phyloP scores from a whole-genome alignment of 1,284 basidiomycete species.

The Moniliella sp. region DNA sequence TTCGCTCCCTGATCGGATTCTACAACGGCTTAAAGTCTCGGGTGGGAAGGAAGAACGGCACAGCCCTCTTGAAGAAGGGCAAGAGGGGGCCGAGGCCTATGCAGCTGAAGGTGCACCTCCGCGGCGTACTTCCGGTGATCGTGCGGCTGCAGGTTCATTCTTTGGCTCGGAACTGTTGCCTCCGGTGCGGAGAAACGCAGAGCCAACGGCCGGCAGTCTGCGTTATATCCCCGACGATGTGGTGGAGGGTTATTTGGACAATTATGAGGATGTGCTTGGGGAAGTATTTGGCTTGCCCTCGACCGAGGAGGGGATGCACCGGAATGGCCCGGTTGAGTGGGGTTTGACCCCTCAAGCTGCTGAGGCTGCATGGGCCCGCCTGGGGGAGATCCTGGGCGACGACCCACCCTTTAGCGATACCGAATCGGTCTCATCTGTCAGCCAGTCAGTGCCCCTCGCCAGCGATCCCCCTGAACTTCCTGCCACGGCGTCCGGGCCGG shows the following conservation, averaged over 20 bases:
- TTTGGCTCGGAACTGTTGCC: constrained; percentile 39
- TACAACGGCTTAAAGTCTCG: too few relatives aligned
- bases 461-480: too few relatives aligned
- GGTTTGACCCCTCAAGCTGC: constrained; percentile 14
- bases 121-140: too few relatives aligned
- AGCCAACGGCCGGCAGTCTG: constrained; percentile 26
- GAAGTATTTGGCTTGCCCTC: constrained; percentile 39
- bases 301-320: constrained; percentile 1
- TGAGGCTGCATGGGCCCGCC: constrained; percentile 20
- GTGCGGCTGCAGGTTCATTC: too few relatives aligned
- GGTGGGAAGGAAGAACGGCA: constrained; percentile 3
- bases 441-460: too few relatives aligned
- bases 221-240: constrained; percentile 39
- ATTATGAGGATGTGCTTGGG: constrained; percentile 40
- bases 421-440: constrained; percentile 6
- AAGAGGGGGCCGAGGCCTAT: background rate
- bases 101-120: background rate
- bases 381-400: constrained; percentile 24
- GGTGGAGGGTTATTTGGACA: constrained; percentile 39
- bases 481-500: constrained; percentile 2
- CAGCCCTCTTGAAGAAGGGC: too few relatives aligned
- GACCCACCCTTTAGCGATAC: constrained; percentile 1
- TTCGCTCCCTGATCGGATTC: constrained; percentile 78
- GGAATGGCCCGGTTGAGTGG: constrained; percentile 17
- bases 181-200: constrained; percentile 28